phyloP scores from a whole-genome alignment of 345 rosid species.

The Arabidopsis arenosa region DNA sequence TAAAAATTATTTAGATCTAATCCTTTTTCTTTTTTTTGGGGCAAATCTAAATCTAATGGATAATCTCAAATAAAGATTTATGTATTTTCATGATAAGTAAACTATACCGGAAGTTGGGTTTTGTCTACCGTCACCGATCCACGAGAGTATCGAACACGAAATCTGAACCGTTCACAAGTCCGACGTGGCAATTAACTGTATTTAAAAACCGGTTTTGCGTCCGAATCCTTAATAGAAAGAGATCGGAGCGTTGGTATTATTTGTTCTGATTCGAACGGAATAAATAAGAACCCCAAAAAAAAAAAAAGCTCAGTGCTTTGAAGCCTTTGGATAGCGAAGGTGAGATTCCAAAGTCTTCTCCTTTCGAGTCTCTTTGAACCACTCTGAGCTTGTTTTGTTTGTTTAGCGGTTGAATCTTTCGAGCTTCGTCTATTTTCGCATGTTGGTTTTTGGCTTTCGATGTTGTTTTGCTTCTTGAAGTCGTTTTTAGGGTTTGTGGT shows the following conservation, averaged over 20 bases:
- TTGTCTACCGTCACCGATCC: conserved; percentile 28
- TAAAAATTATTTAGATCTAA: too few species aligned
- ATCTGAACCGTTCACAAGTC: conserved; percentile 57
- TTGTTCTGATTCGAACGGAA: conserved; percentile 34
- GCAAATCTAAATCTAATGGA: too few species aligned
- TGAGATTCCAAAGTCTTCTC: conserved; percentile 45
- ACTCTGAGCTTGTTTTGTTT: conserved; percentile 27
- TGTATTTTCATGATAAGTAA: neutral
- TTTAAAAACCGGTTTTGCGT: conserved; percentile 77
- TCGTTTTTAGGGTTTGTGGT: conserved; percentile 37
- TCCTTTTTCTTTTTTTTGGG: too few species aligned
- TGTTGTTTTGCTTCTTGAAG: conserved; percentile 31
- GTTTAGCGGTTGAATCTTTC: neutral
- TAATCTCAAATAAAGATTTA: neutral
- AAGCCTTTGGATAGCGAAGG: conserved; percentile 32
- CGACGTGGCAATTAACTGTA: conserved; percentile 66
- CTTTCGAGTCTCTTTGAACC: conserved; percentile 24
- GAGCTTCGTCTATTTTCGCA: conserved; percentile 21
- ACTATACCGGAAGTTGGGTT: conserved; percentile 3
- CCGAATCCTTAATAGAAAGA: conserved; percentile 46
- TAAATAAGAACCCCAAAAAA: neutral
- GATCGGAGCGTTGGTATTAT: conserved; percentile 30
- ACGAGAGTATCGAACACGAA: conserved; percentile 16
- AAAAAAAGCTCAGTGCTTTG: conserved; percentile 27
- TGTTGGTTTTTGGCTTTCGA: conserved; percentile 8